Evolutionary conservation across 768 basidiomycete species (phyloP).

Genomic region (Mycena galericulata): DNA sequence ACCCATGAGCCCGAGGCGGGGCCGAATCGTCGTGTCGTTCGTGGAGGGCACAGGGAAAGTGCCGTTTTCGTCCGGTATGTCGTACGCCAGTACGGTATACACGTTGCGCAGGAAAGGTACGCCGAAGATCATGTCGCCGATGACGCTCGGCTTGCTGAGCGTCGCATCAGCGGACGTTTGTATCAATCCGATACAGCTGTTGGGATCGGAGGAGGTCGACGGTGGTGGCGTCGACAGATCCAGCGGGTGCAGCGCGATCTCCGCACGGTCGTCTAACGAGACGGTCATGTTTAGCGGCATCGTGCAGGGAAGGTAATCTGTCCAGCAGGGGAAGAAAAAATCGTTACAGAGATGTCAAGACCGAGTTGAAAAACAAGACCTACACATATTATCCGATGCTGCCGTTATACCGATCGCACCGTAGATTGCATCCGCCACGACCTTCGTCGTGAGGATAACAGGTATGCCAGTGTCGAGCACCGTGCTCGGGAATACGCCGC

Average conservation of each 20-base stretch:
- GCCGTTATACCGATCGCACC: conserved; percentile 74
- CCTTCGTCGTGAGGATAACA: conserved; percentile 68
- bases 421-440: conserved; percentile 81
- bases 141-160: conserved; percentile 49
- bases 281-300: conserved; percentile 80
- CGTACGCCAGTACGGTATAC: conserved; percentile 83
- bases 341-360: neutral
- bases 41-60: conserved; percentile 49
- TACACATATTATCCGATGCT: conserved; percentile 74
- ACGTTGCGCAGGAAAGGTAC: conserved; percentile 26
- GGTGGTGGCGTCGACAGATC: conserved; percentile 70
- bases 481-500: conserved; percentile 65
- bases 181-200: conserved; percentile 73
- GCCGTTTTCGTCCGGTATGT: conserved; percentile 58
- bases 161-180: conserved; percentile 60
- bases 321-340: no score
- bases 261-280: conserved; percentile 67
- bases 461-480: conserved; percentile 83
- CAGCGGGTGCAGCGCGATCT: conserved; percentile 78
- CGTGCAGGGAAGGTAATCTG: conserved; percentile 82
- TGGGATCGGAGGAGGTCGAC: conserved; percentile 53
- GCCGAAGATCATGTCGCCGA: conserved; percentile 70
- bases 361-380: neutral
- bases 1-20: conserved; percentile 70
- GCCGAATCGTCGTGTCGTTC: conserved; percentile 42